A percentile compares a stretch with the other conserved stretches of the same genome.
These are phyloP conservation scores for Cicer arietinum DNA, from an alignment of 306 rosid species.

Conservation along the genomic window DNA sequence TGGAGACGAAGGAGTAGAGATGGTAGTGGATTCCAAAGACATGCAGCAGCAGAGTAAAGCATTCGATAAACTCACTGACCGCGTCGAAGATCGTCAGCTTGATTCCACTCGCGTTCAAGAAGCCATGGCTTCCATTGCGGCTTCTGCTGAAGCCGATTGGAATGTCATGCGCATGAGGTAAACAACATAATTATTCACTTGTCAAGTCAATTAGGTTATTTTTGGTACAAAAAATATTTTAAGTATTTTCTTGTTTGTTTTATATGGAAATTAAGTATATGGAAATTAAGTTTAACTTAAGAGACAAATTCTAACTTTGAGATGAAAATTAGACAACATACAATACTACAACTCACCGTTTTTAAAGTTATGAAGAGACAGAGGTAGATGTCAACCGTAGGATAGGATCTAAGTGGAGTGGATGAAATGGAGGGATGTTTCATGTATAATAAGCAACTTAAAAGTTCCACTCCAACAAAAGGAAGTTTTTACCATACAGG, in stretches of 20 bases:
- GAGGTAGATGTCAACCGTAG: not conserved
- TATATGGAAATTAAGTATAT: not conserved
- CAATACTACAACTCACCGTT: not conserved
- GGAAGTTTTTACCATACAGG: not conserved
- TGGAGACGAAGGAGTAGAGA: constrained; percentile 75
- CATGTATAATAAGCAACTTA: not conserved
- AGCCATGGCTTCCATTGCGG: constrained; percentile 97
- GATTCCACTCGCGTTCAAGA: constrained; percentile 97
- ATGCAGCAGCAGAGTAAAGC: constrained; percentile 95
- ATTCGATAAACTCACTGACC: constrained; percentile 95
- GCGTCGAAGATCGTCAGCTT: constrained; percentile 96
- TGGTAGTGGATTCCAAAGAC: constrained; percentile 78
- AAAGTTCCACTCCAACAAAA: not conserved
- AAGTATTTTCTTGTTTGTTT: not conserved
- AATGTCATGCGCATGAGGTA: constrained; percentile 80
- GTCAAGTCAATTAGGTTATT: too few species aligned
- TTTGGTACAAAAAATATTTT: not conserved
- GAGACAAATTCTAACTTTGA: not conserved
- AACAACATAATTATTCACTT: too few species aligned
- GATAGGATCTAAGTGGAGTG: not conserved
- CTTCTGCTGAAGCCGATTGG: constrained; percentile 85
- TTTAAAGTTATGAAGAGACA: not conserved
- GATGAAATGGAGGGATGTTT: not conserved
- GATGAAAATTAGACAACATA: not conserved
- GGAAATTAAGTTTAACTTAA: not conserved